Base-by-base conservation (phyloP, 108 stramenopile species). In the Cyclotella choctawhatcheeana region DNA sequence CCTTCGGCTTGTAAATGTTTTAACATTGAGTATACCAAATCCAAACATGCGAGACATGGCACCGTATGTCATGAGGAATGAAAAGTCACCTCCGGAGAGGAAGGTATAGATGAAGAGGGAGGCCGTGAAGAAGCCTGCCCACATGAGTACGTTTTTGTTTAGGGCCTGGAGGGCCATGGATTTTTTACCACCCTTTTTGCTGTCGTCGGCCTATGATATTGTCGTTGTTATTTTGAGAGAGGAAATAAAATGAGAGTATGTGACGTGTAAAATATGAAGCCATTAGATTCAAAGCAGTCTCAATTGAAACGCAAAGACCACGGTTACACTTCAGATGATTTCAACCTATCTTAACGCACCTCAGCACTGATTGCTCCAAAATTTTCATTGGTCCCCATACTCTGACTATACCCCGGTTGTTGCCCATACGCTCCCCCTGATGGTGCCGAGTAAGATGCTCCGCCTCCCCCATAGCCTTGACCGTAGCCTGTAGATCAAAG, bases 31-130 rank as follows among this genome's bases (percentile, higher is more conserved):
- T 74, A 99, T 94, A 14, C 95, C 89, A 69, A 98, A 96, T 0
- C 95, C 97, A 83, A 98, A 97, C 89, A 93, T 93, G 14, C 97
- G 90, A 37, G 96, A 91, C 84, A 99, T 92, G 61, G 97, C 94
- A 24, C 95, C 98, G 53, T 97, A 98, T 1, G 97, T 97, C 95
- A 99, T 94, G 30, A 99, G 89, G 73, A 99, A 98, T 58, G 96
- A 97, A 81, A 99, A 99, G 74, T 99, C 98, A 21, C 97, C 96
- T 27, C 92, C 94, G 21, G 94, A 94, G 13, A 98, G 50, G 31
- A 97, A 55, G 78, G 85, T 89, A 75, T 93, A 99, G 44, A 98
- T 92, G 43, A 97, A 86, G n/a, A 98, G 72, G 10, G 97, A 94
- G 26, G 81, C 81, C 12, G 95, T 89, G 58, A 97, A 91, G 72